phyloP scores from a whole-genome alignment of 208 protist genomes.

The Borovskyia barvae region DNA sequence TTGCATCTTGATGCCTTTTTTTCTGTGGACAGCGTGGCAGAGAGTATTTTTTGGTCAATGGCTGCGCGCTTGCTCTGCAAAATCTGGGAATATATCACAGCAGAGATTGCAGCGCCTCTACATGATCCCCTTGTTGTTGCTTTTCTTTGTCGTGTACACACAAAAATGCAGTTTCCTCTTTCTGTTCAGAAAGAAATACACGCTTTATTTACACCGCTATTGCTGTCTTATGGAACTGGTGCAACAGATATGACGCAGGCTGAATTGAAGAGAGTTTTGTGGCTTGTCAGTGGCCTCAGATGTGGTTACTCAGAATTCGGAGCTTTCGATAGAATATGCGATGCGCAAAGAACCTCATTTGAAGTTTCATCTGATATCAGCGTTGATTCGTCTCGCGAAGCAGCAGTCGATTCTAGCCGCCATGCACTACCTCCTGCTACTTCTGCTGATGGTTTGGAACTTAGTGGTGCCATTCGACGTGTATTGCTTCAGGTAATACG shows the following conservation, averaged over 20 bases:
- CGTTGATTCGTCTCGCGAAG: too few species aligned
- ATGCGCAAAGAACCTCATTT: too few species aligned
- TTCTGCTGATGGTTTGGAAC: too few species aligned
- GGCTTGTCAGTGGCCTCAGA: conserved; percentile 15
- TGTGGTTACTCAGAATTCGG: too few species aligned
- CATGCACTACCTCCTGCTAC: too few species aligned
- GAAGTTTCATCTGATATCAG: too few species aligned
- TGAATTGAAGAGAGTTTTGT: conserved; percentile 6
- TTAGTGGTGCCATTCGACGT: too few species aligned
- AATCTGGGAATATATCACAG: conserved; percentile 3
- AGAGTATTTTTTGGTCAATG: conserved; percentile 19
- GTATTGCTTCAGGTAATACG: too few species aligned
- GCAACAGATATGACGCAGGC: background rate
- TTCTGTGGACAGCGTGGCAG: background rate
- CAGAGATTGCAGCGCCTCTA: conserved; percentile 4
- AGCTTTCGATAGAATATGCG: too few species aligned
- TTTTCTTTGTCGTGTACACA: conserved; percentile 19
- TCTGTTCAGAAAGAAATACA: conserved; percentile 14
- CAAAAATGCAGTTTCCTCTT: conserved; percentile 1
- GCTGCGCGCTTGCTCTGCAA: conserved; percentile 11
- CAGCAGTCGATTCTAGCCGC: too few species aligned
- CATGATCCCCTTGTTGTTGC: conserved; percentile 12
- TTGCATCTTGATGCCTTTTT: conserved; percentile 3
- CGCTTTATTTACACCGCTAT: background rate
- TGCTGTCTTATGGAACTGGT: background rate